Conservation (phyloP, 768 basidiomycete genomes). For the Suillus subalutaceus region DNA sequence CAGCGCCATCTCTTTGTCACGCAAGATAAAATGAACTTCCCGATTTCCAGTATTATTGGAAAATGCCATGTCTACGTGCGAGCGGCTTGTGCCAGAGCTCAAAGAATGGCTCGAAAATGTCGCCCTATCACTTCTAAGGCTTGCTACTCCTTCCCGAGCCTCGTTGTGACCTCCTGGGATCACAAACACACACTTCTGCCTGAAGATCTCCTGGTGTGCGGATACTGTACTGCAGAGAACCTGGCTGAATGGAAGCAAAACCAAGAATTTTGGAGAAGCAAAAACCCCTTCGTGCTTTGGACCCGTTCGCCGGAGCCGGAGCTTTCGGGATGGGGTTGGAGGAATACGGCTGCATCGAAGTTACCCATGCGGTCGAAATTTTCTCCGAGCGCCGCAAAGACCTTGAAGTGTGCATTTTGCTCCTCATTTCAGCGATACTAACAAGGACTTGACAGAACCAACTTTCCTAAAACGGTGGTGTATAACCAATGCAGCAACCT, state of each 20-base stretch:
- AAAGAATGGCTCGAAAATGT: constrained; percentile 52
- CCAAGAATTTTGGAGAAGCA: constrained; percentile 33
- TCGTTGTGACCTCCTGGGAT: constrained; percentile 43
- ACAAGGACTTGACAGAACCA: constrained; percentile 35
- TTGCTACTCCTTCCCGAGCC: constrained; percentile 50
- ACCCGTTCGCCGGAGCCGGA: constrained; percentile 52
- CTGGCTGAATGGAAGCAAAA: constrained; percentile 35
- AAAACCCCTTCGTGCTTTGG: constrained; percentile 36
- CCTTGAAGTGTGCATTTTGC: constrained; percentile 51
- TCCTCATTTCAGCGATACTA: not conserved
- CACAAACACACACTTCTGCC: constrained; percentile 34
- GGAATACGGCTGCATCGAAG: constrained; percentile 53
- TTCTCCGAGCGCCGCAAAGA: constrained; percentile 74
- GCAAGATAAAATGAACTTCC: constrained; percentile 40
- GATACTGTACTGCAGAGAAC: constrained; percentile 39
- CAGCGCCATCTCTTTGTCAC: constrained; percentile 70
- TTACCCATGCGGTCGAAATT: constrained; percentile 73
- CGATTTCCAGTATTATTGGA: constrained; percentile 44
- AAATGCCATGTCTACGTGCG: constrained; percentile 51
- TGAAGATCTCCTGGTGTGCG: constrained; percentile 48
- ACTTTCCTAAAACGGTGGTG: constrained; percentile 50
- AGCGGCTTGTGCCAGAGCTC: constrained; percentile 33
- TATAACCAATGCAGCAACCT: constrained; percentile 76
- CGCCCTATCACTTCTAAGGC: constrained; percentile 63
- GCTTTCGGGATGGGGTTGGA: constrained; percentile 66